These are phyloP conservation scores for Ceratocystis lukuohia DNA, from an alignment of 2,329 filamentous ascomycete genomes.

Conservation along the genomic window DNA sequence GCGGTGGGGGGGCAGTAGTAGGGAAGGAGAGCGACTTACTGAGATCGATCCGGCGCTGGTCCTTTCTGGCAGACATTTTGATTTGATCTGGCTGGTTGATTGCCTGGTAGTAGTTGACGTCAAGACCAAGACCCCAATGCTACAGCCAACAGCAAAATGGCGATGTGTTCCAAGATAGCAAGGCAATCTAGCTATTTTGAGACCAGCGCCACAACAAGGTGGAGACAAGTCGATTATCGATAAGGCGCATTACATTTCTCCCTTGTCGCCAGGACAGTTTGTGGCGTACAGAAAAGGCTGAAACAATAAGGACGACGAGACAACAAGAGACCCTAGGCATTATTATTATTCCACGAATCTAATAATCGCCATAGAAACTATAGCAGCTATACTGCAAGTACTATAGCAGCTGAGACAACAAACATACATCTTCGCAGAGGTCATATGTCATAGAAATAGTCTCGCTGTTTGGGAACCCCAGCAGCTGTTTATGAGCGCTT, in stretches of 20 bases:
- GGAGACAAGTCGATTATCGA: neutral
- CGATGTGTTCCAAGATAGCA: constrained; percentile 6
- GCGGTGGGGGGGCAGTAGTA: neutral
- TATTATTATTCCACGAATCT: neutral
- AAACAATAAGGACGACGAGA: neutral
- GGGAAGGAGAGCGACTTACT: constrained; percentile 35
- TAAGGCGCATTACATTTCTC: neutral
- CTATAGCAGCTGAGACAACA: no score
- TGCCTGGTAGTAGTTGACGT: neutral
- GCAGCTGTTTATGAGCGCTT: neutral
- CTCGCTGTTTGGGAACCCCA: no score
- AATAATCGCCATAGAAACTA: no score
- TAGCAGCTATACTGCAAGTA: no score
- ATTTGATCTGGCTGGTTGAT: neutral
- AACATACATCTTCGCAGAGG: no score
- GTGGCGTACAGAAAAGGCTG: neutral
- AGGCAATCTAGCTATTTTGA: neutral
- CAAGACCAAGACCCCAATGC: neutral
- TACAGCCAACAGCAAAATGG: neutral
- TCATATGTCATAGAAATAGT: no score
- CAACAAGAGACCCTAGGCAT: neutral
- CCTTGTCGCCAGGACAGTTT: neutral
- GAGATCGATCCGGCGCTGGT: constrained; percentile 62
- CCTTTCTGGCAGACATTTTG: constrained; percentile 55
- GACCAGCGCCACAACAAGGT: neutral